Evolutionary conservation across 2,329 filamentous ascomycete genomes (phyloP).

Genomic region (Tolypocladium pustulatum): DNA sequence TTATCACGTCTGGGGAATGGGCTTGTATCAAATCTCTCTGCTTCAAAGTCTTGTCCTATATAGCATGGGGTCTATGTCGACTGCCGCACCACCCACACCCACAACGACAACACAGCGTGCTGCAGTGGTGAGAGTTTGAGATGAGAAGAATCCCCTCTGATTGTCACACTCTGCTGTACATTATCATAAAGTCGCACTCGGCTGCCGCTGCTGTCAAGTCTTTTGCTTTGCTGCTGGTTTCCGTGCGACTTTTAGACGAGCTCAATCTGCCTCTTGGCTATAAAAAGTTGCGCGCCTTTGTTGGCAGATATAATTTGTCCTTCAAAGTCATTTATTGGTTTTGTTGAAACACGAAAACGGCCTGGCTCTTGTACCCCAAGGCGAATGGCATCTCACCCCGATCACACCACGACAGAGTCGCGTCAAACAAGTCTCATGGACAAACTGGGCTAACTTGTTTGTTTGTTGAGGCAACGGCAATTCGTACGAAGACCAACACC

Average conservation of each 20-base stretch:
- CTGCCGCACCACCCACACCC: slow-evolving; percentile 9
- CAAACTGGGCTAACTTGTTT: slow-evolving; percentile 16
- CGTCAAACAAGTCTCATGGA: slow-evolving; percentile 1
- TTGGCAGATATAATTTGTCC: slow-evolving; percentile 12
- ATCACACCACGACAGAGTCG: background rate
- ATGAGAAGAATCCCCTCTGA: background rate
- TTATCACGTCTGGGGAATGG: slow-evolving; percentile 14
- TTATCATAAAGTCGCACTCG: slow-evolving; percentile 39
- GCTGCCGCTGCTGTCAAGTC: slow-evolving; percentile 28
- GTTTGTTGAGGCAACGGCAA: slow-evolving; percentile 46
- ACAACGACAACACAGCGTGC: background rate
- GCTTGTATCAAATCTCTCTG: slow-evolving; percentile 14
- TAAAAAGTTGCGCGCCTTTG: slow-evolving; percentile 17
- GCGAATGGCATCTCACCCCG: background rate
- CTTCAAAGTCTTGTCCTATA: slow-evolving; percentile 11
- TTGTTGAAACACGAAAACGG: background rate
- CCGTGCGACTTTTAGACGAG: slow-evolving; percentile 24
- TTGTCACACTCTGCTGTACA: slow-evolving; percentile 36
- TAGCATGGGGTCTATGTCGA: slow-evolving; percentile 15
- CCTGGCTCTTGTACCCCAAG: background rate
- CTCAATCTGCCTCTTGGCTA: slow-evolving; percentile 22
- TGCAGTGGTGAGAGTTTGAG: slow-evolving; percentile 2
- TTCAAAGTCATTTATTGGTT: background rate
- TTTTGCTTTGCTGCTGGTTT: slow-evolving; percentile 21
- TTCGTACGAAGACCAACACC: slow-evolving; percentile 54